phyloP scores from a whole-genome alignment of 345 rosid species.

The Citrus reticulata region DNA sequence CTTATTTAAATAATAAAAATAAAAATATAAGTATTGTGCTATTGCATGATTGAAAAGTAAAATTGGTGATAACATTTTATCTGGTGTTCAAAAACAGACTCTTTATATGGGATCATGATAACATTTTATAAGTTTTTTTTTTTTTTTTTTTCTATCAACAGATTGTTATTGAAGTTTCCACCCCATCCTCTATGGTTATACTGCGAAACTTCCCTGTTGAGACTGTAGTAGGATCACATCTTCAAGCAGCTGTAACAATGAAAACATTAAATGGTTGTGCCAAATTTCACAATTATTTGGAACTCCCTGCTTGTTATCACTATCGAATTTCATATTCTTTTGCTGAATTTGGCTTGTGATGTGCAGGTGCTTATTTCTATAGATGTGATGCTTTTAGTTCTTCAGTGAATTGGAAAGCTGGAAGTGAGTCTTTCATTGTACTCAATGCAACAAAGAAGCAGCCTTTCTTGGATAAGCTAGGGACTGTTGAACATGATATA shows the following conservation, averaged over 20 bases:
- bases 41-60: not conserved
- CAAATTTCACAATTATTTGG: constrained; percentile 13
- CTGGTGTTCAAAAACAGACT: not conserved
- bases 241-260: constrained; percentile 81
- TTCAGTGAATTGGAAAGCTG: constrained; percentile 69
- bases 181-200: constrained; percentile 74
- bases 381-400: constrained; percentile 80
- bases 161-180: constrained; percentile 80
- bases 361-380: constrained; percentile 68
- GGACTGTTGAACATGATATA: constrained; percentile 22
- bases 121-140: constrained; percentile 5
- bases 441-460: constrained; percentile 50
- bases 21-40: not conserved
- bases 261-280: constrained; percentile 65
- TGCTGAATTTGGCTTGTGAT: constrained; percentile 21
- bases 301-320: constrained; percentile 21
- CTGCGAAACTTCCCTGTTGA: constrained; percentile 78
- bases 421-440: constrained; percentile 61
- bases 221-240: constrained; percentile 75
- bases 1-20: not conserved
- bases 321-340: constrained; percentile 18
- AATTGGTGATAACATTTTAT: not conserved
- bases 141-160: constrained; percentile 24
- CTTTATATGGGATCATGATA: not conserved
- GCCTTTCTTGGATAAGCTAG: constrained; percentile 29